phyloP scores from a whole-genome alignment of 2,329 filamentous ascomycete genomes.

The Beauveria medogensis region DNA sequence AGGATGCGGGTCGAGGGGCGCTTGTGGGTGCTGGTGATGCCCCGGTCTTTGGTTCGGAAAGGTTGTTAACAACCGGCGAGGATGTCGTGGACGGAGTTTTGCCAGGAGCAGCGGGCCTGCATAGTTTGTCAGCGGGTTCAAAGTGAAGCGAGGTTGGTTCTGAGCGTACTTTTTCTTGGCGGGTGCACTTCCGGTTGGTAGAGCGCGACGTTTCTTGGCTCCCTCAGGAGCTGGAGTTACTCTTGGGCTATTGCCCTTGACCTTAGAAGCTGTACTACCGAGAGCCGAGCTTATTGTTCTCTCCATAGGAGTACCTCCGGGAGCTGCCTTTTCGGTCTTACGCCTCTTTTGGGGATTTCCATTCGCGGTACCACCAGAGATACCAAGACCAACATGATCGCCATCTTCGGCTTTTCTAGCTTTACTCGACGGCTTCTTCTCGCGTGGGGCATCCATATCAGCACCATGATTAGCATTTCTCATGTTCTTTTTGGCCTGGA shows the following conservation, averaged over 20 bases:
- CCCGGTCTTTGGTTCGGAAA: constrained; percentile 51
- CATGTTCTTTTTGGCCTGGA: constrained; percentile 66
- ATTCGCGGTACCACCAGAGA: constrained; percentile 43
- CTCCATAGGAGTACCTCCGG: constrained; percentile 49
- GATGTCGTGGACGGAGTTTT: constrained; percentile 66
- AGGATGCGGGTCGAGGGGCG: constrained; percentile 54
- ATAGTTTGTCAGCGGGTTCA: constrained; percentile 10
- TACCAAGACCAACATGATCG: constrained; percentile 54
- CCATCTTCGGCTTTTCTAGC: constrained; percentile 53
- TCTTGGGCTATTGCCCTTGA: constrained; percentile 55
- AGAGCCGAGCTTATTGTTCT: constrained; percentile 57
- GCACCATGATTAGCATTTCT: constrained; percentile 64
- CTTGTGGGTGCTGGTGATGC: constrained; percentile 53
- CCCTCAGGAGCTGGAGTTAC: constrained; percentile 60
- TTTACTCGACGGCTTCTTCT: constrained; percentile 58
- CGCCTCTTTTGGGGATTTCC: constrained; percentile 62
- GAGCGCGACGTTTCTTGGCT: constrained; percentile 65
- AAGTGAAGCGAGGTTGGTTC: constrained; percentile 7
- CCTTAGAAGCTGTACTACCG: constrained; percentile 43
- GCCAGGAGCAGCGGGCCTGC: constrained; percentile 33
- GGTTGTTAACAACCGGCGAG: constrained; percentile 64
- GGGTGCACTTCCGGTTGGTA: constrained; percentile 57
- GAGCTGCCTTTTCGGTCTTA: constrained; percentile 64
- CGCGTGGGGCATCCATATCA: constrained; percentile 69
- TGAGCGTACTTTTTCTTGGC: constrained; percentile 66